These are phyloP conservation scores for Didymella glomerata DNA, from an alignment of 2,329 filamentous ascomycete species.

Conservation along the genomic window DNA sequence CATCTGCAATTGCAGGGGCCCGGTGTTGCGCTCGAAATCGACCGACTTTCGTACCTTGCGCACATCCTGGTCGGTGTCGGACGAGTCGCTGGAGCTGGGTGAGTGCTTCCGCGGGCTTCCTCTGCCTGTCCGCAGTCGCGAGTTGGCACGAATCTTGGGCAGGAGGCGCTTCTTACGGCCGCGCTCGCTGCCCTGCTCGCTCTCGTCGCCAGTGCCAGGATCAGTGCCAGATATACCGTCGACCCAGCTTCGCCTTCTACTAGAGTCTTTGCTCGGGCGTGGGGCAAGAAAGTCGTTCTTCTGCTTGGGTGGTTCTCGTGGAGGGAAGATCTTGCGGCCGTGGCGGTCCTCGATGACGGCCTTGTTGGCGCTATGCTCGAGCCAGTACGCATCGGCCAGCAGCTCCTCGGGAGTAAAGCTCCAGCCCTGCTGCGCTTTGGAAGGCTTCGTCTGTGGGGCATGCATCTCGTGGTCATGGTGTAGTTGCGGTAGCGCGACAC, in stretches of 20 bases:
- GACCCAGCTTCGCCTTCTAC: slow-evolving; percentile 45
- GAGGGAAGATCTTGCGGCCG: slow-evolving; percentile 73
- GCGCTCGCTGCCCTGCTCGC: slow-evolving; percentile 49
- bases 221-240: slow-evolving; percentile 40
- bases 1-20: slow-evolving; percentile 58
- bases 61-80: slow-evolving; percentile 58
- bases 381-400: slow-evolving; percentile 89
- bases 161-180: slow-evolving; percentile 48
- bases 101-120: slow-evolving; percentile 25
- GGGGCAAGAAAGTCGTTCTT: slow-evolving; percentile 41
- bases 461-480: slow-evolving; percentile 39
- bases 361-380: slow-evolving; percentile 84
- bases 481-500: slow-evolving; percentile 46
- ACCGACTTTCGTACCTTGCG: slow-evolving; percentile 61
- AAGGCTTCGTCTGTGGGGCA: slow-evolving; percentile 61
- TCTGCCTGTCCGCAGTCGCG: slow-evolving; percentile 31
- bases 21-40: slow-evolving; percentile 54
- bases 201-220: slow-evolving; percentile 47
- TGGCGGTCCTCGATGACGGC: slow-evolving; percentile 80
- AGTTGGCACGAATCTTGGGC: slow-evolving; percentile 45
- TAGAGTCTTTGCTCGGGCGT: slow-evolving; percentile 47
- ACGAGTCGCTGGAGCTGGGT: slow-evolving; percentile 42
- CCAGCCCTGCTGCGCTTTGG: slow-evolving; percentile 85
- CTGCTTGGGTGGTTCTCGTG: slow-evolving; percentile 32
- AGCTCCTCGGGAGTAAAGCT: slow-evolving; percentile 82